Percentiles rank a stretch among this genome's conserved stretches.
phyloP scores from a whole-genome alignment of 176 grass and related monocot genomes.

The Pharus latifolius region DNA sequence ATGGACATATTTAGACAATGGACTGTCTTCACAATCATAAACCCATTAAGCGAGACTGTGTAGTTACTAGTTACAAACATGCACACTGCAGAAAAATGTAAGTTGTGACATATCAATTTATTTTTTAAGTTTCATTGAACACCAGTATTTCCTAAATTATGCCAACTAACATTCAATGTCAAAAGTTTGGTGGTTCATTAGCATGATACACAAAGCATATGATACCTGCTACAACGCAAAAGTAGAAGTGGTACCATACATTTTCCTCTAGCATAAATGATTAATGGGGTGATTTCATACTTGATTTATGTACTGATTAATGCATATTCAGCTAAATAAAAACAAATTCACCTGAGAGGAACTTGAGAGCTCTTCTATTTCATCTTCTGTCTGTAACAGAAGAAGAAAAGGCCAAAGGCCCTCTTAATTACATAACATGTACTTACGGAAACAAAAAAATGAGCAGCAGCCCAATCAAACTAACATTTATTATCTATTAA shows the following conservation, averaged over 20 bases:
- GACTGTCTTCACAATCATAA: too few relatives aligned
- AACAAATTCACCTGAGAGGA: slow-evolving; percentile 30
- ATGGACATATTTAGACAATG: too few relatives aligned
- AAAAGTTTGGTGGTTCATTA: too few relatives aligned
- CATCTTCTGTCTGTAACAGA: slow-evolving; percentile 36
- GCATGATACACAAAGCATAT: background rate
- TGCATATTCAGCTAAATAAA: background rate
- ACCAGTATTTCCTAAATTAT: too few relatives aligned
- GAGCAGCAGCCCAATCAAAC: background rate
- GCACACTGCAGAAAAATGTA: too few relatives aligned
- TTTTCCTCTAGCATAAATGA: background rate
- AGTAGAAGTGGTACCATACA: background rate
- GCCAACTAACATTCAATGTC: too few relatives aligned
- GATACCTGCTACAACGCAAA: background rate
- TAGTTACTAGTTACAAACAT: too few relatives aligned
- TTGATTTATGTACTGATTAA: background rate
- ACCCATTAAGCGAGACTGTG: too few relatives aligned
- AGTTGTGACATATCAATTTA: too few relatives aligned
- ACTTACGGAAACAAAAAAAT: background rate
- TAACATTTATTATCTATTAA: too few relatives aligned
- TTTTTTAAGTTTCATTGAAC: too few relatives aligned
- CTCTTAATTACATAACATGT: background rate
- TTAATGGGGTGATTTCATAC: background rate
- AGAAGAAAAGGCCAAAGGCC: background rate
- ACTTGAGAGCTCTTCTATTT: slow-evolving; percentile 42